A percentile compares a stretch with the other conserved stretches of the same genome.
Conservation (phyloP, 805 yeast species). For the Saccharomyces mikatae region DNA sequence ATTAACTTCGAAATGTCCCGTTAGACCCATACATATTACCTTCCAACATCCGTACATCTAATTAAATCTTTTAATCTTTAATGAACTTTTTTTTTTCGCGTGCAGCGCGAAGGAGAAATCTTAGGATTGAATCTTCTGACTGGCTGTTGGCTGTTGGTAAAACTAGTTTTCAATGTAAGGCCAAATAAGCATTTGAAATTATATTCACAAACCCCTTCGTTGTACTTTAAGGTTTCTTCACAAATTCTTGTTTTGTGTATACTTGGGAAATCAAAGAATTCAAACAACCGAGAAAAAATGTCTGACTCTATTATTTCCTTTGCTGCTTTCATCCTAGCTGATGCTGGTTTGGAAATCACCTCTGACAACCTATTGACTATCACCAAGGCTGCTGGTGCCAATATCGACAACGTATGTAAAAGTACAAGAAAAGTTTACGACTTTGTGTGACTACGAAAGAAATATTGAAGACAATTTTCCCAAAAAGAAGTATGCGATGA, state of each 20-base stretch:
- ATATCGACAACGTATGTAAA: slow-evolving; percentile 45
- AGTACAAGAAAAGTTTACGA: not conserved
- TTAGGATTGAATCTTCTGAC: not conserved
- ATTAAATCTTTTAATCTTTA: not conserved
- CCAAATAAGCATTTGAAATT: not conserved
- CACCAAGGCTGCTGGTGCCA: slow-evolving; percentile 72
- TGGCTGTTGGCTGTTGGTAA: not conserved
- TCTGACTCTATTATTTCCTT: slow-evolving; percentile 93
- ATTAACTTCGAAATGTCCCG: not conserved
- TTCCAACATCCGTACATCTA: not conserved
- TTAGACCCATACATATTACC: not conserved
- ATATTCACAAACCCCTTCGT: not conserved
- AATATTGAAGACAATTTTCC: not conserved
- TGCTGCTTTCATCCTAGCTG: slow-evolving; percentile 98
- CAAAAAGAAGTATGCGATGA: not conserved
- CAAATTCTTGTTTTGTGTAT: not conserved
- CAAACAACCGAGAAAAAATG: slow-evolving; percentile 39
- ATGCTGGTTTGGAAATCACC: slow-evolving; percentile 91
- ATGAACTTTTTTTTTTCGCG: not conserved
- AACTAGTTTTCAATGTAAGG: not conserved
- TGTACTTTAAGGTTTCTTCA: not conserved
- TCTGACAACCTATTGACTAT: slow-evolving; percentile 67
- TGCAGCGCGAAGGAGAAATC: not conserved
- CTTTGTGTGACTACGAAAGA: not conserved
- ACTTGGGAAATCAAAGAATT: not conserved